Evolutionary conservation across 805 yeast genomes (phyloP).

Genomic region (Yamadazyma endophytica): DNA sequence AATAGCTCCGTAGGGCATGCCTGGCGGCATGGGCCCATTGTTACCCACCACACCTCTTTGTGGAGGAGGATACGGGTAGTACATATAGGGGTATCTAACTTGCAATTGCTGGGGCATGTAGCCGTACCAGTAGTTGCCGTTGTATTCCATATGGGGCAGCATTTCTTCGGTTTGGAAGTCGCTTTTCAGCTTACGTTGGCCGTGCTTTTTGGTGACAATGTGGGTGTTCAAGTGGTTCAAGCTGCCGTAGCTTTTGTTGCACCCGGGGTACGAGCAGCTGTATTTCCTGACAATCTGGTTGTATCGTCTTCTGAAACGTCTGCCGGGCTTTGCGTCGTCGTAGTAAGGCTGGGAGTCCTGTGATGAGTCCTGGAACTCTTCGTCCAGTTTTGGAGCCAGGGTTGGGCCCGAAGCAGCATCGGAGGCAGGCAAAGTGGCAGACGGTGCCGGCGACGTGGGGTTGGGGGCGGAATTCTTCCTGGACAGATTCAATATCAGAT

Average conservation of each 20-base stretch:
- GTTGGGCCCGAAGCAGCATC: too few relatives aligned
- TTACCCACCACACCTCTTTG: too few relatives aligned
- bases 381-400: too few relatives aligned
- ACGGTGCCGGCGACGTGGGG: too few relatives aligned
- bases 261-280: slow-evolving; percentile 33
- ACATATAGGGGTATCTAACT: slow-evolving; percentile 4
- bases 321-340: slow-evolving; percentile 17
- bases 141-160: slow-evolving; percentile 8
- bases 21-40: neutral
- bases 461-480: too few relatives aligned
- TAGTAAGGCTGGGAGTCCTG: too few relatives aligned
- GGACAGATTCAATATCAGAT: too few relatives aligned
- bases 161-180: slow-evolving; percentile 29
- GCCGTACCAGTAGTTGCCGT: slow-evolving; percentile 17
- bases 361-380: too few relatives aligned
- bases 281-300: slow-evolving; percentile 34
- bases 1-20: neutral
- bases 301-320: slow-evolving; percentile 32
- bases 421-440: too few relatives aligned
- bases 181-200: slow-evolving; percentile 37
- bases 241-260: slow-evolving; percentile 39
- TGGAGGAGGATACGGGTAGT: too few relatives aligned
- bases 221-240: slow-evolving; percentile 42
- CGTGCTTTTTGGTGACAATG: slow-evolving; percentile 42
- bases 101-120: slow-evolving; percentile 5